A percentile compares a stretch with the other conserved stretches of the same genome.
These are phyloP conservation scores for Paramyrothecium sp. DNA, from an alignment of 2,329 filamentous ascomycete genomes.

Conservation along the genomic window DNA sequence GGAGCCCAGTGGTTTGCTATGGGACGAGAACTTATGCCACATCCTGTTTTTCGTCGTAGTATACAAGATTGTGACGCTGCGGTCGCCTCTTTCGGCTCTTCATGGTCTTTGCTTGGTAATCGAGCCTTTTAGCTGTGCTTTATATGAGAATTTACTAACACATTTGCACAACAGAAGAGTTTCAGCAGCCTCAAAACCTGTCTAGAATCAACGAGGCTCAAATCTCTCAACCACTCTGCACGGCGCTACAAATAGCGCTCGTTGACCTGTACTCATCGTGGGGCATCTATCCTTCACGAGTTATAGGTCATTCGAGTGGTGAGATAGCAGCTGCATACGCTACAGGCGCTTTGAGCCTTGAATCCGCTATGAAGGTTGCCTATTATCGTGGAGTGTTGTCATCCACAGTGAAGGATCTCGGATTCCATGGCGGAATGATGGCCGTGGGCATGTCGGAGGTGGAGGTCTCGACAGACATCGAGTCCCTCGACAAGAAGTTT, in stretches of 20 bases:
- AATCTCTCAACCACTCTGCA: constrained; percentile 41
- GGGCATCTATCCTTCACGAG: constrained; percentile 36
- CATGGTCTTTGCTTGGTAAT: constrained; percentile 30
- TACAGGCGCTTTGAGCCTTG: constrained; percentile 39
- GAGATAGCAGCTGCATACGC: constrained; percentile 49
- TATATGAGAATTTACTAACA: too few species aligned
- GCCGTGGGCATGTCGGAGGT: constrained; percentile 54
- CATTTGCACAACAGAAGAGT: too few species aligned
- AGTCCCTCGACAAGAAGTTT: constrained; percentile 15
- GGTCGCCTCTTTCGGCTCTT: too few species aligned
- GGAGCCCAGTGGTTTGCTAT: constrained; percentile 37
- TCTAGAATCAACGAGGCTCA: constrained; percentile 29
- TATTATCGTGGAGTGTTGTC: constrained; percentile 47
- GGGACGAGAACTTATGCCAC: constrained; percentile 37
- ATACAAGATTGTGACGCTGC: too few species aligned
- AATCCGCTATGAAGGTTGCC: constrained; percentile 45
- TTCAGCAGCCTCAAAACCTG: constrained; percentile 36
- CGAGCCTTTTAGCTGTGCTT: constrained; percentile 26
- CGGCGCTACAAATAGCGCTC: constrained; percentile 46
- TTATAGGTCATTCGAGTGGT: constrained; percentile 46
- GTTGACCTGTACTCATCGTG: constrained; percentile 41
- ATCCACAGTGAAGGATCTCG: constrained; percentile 36
- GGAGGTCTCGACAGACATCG: constrained; percentile 37
- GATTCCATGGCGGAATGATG: constrained; percentile 44
- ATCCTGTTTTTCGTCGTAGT: constrained; percentile 38